phyloP scores from a whole-genome alignment of 768 basidiomycete species.

The Asterophora parasitica region DNA sequence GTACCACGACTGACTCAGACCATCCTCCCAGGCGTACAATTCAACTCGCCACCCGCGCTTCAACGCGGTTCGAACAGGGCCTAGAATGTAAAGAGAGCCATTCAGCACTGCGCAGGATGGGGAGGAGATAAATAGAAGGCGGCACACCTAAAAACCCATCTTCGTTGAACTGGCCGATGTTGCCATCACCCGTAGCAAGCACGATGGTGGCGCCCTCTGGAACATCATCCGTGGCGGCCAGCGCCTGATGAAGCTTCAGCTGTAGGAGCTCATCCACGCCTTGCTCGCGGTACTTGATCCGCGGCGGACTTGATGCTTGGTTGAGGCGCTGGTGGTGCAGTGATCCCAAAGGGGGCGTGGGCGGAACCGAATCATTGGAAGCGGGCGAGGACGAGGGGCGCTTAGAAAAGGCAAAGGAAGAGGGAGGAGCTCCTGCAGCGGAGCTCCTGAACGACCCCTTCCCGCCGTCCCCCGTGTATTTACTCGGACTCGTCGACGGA shows the following conservation, averaged over 20 bases:
- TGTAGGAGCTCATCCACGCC: slow-evolving; percentile 95
- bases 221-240: slow-evolving; percentile 62
- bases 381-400: neutral
- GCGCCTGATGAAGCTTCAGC: slow-evolving; percentile 84
- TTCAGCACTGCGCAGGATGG: neutral
- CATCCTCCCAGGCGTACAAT: slow-evolving; percentile 87
- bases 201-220: slow-evolving; percentile 77
- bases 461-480: neutral
- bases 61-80: slow-evolving; percentile 80
- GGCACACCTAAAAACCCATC: slow-evolving; percentile 74
- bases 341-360: too few relatives aligned
- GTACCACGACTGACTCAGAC: slow-evolving; percentile 42
- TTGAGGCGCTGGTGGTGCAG: neutral
- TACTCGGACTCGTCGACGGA: slow-evolving; percentile 8
- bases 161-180: slow-evolving; percentile 87
- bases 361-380: too few relatives aligned
- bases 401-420: neutral
- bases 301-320: slow-evolving; percentile 15
- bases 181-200: slow-evolving; percentile 91
- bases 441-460: neutral
- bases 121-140: slow-evolving; percentile 3
- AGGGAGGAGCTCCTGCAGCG: neutral
- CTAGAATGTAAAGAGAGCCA: slow-evolving; percentile 12
- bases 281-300: slow-evolving; percentile 77
- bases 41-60: slow-evolving; percentile 94